phyloP scores from a whole-genome alignment of 805 yeast genomes.

The Monosporozyma servazzii region DNA sequence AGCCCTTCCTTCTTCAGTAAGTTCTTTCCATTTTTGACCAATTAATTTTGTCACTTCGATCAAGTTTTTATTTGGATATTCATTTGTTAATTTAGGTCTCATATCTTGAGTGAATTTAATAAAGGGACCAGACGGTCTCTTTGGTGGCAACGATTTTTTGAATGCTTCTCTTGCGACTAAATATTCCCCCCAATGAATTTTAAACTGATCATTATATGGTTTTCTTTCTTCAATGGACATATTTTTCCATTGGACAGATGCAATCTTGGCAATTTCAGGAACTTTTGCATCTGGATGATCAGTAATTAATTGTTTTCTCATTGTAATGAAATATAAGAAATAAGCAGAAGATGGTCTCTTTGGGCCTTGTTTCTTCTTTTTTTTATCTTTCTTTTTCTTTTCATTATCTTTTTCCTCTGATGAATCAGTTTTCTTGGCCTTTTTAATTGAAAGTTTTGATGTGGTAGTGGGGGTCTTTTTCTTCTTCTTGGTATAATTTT shows the following conservation, averaged over 20 bases:
- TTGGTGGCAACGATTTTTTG: conserved; percentile 30
- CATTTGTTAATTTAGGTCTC: conserved; percentile 26
- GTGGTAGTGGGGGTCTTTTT: background rate
- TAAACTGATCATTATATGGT: conserved; percentile 58
- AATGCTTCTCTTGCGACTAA: conserved; percentile 29
- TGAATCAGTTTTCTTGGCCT: background rate
- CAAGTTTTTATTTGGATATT: conserved; percentile 27
- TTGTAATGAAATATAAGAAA: conserved; percentile 30
- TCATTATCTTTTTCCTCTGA: background rate
- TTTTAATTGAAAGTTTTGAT: conserved; percentile 2
- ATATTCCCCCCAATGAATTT: conserved; percentile 30
- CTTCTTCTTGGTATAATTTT: background rate
- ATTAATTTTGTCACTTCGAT: conserved; percentile 29
- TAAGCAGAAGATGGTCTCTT: conserved; percentile 34
- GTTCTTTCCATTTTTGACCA: conserved; percentile 28
- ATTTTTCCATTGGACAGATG: conserved; percentile 89
- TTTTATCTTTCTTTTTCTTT: conserved; percentile 10
- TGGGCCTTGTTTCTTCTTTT: conserved; percentile 31
- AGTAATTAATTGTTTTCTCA: conserved; percentile 24
- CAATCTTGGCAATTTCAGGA: conserved; percentile 44
- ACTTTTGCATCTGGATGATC: conserved; percentile 31
- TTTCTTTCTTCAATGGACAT: conserved; percentile 64
- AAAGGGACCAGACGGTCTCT: conserved; percentile 33
- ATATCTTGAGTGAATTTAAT: conserved; percentile 30
- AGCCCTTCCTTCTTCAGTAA: conserved; percentile 23